Percentiles rank a stretch among this genome's conserved stretches.
phyloP scores from a whole-genome alignment of 169 alveolate species.

The Plasmodium billcollinsi region DNA sequence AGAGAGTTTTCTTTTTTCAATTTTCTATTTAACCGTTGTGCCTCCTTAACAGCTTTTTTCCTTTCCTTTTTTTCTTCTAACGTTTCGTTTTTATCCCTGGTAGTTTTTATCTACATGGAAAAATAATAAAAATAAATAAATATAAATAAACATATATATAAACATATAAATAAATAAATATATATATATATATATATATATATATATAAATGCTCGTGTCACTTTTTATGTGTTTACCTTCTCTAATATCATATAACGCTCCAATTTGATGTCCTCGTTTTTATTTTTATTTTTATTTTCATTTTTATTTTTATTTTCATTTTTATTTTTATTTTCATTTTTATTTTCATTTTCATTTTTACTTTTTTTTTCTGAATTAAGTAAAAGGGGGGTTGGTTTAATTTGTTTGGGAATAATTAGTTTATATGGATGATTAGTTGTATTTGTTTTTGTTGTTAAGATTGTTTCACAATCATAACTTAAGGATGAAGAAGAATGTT shows the following conservation, averaged over 20 bases:
- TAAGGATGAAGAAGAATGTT: constrained; percentile 1
- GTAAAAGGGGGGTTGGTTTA: constrained; percentile 7
- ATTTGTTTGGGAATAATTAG: constrained; percentile 73
- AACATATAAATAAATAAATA: not conserved
- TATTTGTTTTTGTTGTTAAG: constrained; percentile 85
- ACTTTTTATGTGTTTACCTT: constrained; percentile 13
- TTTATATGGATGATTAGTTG: constrained; percentile 84
- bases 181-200: constrained; percentile 15
- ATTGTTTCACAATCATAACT: constrained; percentile 85
- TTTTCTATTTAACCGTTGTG: constrained; percentile 85
- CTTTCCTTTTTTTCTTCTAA: constrained; percentile 87
- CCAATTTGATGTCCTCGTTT: constrained; percentile 11
- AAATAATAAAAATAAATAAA: not conserved
- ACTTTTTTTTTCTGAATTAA: not conserved
- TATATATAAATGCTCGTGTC: not conserved
- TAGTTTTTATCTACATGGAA: constrained; percentile 68
- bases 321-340: constrained; percentile 1
- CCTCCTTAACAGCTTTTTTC: constrained; percentile 86
- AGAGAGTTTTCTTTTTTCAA: constrained; percentile 84
- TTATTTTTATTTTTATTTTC: too few species aligned
- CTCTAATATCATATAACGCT: constrained; percentile 46
- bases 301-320: not conserved
- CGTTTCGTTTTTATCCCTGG: constrained; percentile 85
- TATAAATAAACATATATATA: constrained; percentile 15
- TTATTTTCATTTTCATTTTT: not conserved